Evolutionary conservation across 2,329 filamentous ascomycete species (phyloP).

Genomic region (Neoscytalidium dimidiatum): DNA sequence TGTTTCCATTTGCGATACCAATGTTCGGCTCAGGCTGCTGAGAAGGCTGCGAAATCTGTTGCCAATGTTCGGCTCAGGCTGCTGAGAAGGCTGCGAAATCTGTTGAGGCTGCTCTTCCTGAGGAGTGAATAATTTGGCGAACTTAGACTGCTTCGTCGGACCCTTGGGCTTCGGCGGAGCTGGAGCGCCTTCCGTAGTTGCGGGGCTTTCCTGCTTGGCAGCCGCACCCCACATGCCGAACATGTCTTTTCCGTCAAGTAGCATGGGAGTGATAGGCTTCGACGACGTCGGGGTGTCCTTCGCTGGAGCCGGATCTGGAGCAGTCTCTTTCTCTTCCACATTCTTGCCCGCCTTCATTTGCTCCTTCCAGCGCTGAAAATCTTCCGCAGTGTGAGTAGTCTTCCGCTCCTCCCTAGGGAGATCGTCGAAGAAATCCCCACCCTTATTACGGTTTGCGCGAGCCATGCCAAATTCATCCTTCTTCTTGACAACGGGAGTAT

Average conservation of each 20-base stretch:
- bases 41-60: background rate
- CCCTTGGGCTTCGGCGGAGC: slow-evolving; percentile 36
- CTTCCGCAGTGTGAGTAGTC: slow-evolving; percentile 81
- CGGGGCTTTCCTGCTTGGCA: slow-evolving; percentile 27
- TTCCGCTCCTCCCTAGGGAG: slow-evolving; percentile 66
- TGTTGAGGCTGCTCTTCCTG: slow-evolving; percentile 38
- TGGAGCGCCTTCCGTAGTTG: slow-evolving; percentile 22
- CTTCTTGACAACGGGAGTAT: slow-evolving; percentile 6
- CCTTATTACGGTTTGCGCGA: background rate
- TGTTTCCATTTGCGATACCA: slow-evolving; percentile 42
- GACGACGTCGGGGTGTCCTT: slow-evolving; percentile 26
- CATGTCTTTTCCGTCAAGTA: slow-evolving; percentile 69
- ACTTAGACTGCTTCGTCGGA: slow-evolving; percentile 70
- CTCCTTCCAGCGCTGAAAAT: slow-evolving; percentile 94
- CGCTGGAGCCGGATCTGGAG: slow-evolving; percentile 33
- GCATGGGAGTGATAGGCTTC: slow-evolving; percentile 61
- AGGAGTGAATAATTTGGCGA: slow-evolving; percentile 69
- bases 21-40: slow-evolving; percentile 25
- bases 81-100: slow-evolving; percentile 22
- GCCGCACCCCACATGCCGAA: slow-evolving; percentile 64
- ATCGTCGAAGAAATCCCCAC: slow-evolving; percentile 82
- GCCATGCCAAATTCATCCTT: slow-evolving; percentile 63
- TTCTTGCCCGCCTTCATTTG: slow-evolving; percentile 72
- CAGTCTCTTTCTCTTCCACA: slow-evolving; percentile 48
- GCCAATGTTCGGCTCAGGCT: slow-evolving; percentile 26